Evolutionary conservation across 208 protist genomes (phyloP), one percentile per base, ranked within the genome.

Genomic region (Leptomonas pyrrhocoris): DNA sequence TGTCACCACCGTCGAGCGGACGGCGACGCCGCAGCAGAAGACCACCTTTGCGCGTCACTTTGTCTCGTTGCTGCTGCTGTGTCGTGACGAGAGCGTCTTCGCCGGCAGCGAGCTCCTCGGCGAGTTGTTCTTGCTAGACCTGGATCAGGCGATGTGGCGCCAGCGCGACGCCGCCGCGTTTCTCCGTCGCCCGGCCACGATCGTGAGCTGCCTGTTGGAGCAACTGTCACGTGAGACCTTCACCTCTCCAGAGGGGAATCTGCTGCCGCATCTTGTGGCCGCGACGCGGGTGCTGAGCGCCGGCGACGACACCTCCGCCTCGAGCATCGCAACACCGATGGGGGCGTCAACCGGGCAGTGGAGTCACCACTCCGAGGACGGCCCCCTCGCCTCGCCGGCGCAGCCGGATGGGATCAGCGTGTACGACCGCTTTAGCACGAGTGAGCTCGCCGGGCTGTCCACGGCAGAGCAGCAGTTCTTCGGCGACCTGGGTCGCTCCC

Each of bases 41-140:
- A 67, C 80, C 31, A 42, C 38, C 4, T 77, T 85, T 46, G 63
- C 69, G 13, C 53, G 68, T 7, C 71, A 83, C 30, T 71, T 84
- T 9, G 48, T 59, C 25, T 49, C 61, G 16, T 34, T 89, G 36
- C 77, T 85, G 23, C 58, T 66, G n/a, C 67, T 54, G 36, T 76
- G 74, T 28, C 74, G 42, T 31, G 62, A 76, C 53, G 51, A 77
- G 36, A 60, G 46, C 40, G 61, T 72, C 2, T 36, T 79, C 28
- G 77, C 77, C 15, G 55, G 71, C 21, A 77, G 74, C 25, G 60
- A 77, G 31, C 62, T 81, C 30, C 53, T 86, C 9, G 51, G 65
- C 9, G 67, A 80, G 53, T 49, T 89, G 31, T 53, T 86, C 27
- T 45, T 77, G 11, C 65, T 80, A 18, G 84, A 89, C 36, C 68